These are phyloP conservation scores for Penicillium rolfsii DNA, from an alignment of 2,329 filamentous ascomycete genomes.

Conservation along the genomic window DNA sequence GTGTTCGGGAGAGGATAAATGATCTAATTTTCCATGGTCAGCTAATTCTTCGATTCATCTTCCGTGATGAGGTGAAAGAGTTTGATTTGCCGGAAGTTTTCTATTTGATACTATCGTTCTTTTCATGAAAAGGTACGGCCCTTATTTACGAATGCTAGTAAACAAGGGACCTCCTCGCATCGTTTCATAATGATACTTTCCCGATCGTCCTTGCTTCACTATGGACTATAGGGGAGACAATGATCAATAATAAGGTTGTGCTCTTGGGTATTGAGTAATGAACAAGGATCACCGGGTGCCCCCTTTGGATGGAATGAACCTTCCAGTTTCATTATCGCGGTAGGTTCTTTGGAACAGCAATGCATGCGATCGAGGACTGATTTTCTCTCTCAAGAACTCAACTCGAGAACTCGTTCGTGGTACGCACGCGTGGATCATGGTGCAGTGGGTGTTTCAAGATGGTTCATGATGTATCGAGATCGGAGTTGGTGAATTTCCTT, in stretches of 20 bases:
- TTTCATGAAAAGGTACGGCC: background rate
- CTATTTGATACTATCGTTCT: background rate
- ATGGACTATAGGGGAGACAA: constrained; percentile 22
- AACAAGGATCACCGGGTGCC: background rate
- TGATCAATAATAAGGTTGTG: constrained; percentile 4
- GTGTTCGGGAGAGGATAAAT: background rate
- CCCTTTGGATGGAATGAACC: constrained; percentile 19
- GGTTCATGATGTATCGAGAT: constrained; percentile 24
- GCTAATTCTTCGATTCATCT: background rate
- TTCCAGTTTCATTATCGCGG: constrained; percentile 6
- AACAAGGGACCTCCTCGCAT: constrained; percentile 27
- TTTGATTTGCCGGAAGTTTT: background rate
- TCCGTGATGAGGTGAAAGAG: background rate
- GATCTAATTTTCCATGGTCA: background rate
- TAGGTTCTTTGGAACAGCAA: constrained; percentile 29
- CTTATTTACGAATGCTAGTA: background rate
- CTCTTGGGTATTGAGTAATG: background rate
- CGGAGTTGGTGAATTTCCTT: constrained; percentile 3
- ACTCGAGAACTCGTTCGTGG: background rate
- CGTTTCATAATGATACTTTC: constrained; percentile 20
- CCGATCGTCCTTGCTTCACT: constrained; percentile 39
- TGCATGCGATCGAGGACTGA: constrained; percentile 17
- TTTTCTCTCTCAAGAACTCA: background rate
- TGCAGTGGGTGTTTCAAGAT: constrained; percentile 24
- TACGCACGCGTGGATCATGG: background rate